Percentiles rank a stretch among this genome's conserved stretches.
These are phyloP conservation scores for Pythium insidiosum DNA, from an alignment of 352 stramenopile species.

Conservation along the genomic window DNA sequence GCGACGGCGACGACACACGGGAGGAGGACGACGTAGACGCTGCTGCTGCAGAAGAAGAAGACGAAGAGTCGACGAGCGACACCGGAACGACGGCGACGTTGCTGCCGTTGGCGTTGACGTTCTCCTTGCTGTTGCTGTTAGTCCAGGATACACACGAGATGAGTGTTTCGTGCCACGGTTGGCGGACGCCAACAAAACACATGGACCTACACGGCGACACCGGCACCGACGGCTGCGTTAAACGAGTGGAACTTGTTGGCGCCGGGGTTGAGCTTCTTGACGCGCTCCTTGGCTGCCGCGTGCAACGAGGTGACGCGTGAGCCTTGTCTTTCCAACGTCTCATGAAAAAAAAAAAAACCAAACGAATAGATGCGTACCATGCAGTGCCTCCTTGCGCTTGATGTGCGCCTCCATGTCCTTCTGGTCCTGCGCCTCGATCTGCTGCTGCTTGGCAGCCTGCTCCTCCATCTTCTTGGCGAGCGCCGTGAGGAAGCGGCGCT, in stretches of 20 bases:
- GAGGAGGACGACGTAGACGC: no score
- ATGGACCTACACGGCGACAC: slow-evolving; percentile 2
- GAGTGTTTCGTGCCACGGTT: no score
- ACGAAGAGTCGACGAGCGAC: no score
- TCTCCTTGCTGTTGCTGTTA: slow-evolving; percentile 13
- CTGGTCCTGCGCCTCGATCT: slow-evolving; percentile 40
- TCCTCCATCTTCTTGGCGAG: slow-evolving; percentile 65
- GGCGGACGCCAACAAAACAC: no score
- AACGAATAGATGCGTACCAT: slow-evolving; percentile 35
- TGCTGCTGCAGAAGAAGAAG: no score
- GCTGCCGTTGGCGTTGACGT: slow-evolving; percentile 23
- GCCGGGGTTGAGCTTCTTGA: slow-evolving; percentile 58
- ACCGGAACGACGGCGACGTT: slow-evolving; percentile 20
- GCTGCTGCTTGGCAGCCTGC: slow-evolving; percentile 46
- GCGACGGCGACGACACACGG: no score
- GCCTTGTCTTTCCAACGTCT: no score
- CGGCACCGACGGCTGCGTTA: slow-evolving; percentile 45
- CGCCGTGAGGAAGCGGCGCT: slow-evolving; percentile 69
- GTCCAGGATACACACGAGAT: no score
- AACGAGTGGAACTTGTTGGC: slow-evolving; percentile 72
- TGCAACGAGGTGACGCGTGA: no score
- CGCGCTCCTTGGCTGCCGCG: slow-evolving; percentile 39
- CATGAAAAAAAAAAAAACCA: no score
- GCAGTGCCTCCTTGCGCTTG: slow-evolving; percentile 64
- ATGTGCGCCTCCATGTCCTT: slow-evolving; percentile 57